Evolutionary conservation across 164 flowering plant species (phyloP), one percentile per base, ranked within the genome.

Genomic region (Paratinospora sagittata): DNA sequence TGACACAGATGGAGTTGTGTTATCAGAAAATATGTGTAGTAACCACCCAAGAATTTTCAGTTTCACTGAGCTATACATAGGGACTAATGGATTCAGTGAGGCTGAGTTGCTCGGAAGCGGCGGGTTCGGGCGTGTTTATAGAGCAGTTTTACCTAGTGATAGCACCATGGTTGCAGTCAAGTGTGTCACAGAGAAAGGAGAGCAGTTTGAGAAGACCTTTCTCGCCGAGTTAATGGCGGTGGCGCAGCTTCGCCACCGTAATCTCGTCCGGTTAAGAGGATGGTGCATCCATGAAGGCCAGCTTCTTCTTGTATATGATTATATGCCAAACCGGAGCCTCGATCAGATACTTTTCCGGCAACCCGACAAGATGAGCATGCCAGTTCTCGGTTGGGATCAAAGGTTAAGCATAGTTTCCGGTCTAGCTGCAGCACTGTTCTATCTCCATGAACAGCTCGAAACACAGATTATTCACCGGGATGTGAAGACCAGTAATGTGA

Each of bases 271-370:
- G 75, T 85, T 95, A 0, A 65, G 94, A 19, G 99, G 99, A 0
- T 95, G 99, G 99, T 95, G 98, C 33, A 82, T 90, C 11, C 86
- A 92, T 66, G 92, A 90, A 52, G 86, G 85, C 63, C 85, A 88
- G 75, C 71, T 95, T 49, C 79, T 90, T 1, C 85, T 95, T 23
- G 98, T 95, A 3, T 92, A 92, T 71, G 98, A 92, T 66, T 95
- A 95, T 81, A 91, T 91, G 97, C 93, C 96, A 0, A 92, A 95
- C 63, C 85, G 91, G 0, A 95, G 99, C 81, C 91, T 95, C 7
- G 99, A 93, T 72, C 78, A 92, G 45, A 60, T 89, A 7, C 86
- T 92, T 1, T 95, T 95, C 78, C 33, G 73, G 27, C 68, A 69
- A 55, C 63, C 77, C 0, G 85, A 79, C 2, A 76, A 65, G 30